Evolutionary conservation across 78 protist genomes (phyloP).

Genomic region (Monosiga brevicollis): DNA sequence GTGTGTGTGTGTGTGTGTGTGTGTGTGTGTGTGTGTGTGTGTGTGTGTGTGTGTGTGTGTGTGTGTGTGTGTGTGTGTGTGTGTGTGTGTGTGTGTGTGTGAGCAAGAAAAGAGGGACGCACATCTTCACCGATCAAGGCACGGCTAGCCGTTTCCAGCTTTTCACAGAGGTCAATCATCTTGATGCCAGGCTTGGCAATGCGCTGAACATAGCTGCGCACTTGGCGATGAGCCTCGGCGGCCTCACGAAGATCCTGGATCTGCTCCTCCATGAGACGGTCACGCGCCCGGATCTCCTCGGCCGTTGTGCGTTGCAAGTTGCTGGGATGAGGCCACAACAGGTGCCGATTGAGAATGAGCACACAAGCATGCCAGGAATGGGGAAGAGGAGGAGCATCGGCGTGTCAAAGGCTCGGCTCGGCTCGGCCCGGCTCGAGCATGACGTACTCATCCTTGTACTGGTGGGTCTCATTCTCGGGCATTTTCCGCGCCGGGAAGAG

Average conservation of each 20-base stretch:
- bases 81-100: not conserved
- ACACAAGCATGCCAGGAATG: not conserved
- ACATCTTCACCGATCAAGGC: constrained; percentile 49
- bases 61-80: no score
- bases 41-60: not conserved
- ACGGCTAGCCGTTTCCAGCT: constrained; percentile 50
- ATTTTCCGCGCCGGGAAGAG: constrained; percentile 24
- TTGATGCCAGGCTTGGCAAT: constrained; percentile 71
- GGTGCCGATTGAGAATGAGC: no score
- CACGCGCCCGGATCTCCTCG: not conserved
- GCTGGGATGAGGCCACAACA: not conserved
- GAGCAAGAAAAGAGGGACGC: not conserved
- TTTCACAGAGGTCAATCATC: constrained; percentile 65
- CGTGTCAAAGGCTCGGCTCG: not conserved
- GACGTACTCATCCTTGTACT: constrained; percentile 31
- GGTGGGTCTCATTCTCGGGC: constrained; percentile 43
- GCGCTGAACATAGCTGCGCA: constrained; percentile 44
- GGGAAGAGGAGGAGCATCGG: not conserved
- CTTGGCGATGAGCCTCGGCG: constrained; percentile 28
- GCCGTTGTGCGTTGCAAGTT: not conserved
- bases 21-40: not conserved
- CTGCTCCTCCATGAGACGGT: not conserved
- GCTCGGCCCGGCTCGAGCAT: not conserved
- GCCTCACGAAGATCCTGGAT: not conserved
- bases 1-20: constrained; percentile 6